These are phyloP conservation scores for Xylariaceae sp. DNA, from an alignment of 2,329 filamentous ascomycete genomes.

Conservation along the genomic window DNA sequence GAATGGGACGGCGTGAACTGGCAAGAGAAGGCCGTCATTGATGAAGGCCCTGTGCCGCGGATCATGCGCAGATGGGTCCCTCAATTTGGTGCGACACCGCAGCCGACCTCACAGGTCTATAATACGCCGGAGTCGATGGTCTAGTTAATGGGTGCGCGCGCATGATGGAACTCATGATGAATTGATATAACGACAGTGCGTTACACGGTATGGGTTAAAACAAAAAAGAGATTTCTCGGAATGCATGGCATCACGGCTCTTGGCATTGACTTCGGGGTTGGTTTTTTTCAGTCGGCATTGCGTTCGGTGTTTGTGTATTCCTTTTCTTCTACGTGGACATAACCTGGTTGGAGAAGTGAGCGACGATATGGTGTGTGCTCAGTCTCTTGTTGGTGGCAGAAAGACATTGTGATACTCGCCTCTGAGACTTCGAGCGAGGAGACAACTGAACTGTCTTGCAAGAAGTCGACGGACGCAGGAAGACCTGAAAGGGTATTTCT, in stretches of 20 bases:
- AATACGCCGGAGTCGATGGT: slow-evolving; percentile 28
- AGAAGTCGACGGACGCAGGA: too few species aligned
- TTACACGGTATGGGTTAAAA: slow-evolving; percentile 15
- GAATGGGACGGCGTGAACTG: slow-evolving; percentile 48
- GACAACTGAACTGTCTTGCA: too few species aligned
- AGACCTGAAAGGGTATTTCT: too few species aligned
- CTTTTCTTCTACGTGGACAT: slow-evolving; percentile 23
- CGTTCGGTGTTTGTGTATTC: slow-evolving; percentile 31
- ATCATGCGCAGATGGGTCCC: slow-evolving; percentile 45
- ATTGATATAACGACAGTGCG: slow-evolving; percentile 20
- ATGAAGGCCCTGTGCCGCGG: slow-evolving; percentile 35
- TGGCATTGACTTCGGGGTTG: slow-evolving; percentile 22
- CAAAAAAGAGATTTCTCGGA: slow-evolving; percentile 19
- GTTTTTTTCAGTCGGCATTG: slow-evolving; percentile 30
- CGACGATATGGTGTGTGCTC: too few species aligned
- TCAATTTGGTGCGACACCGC: slow-evolving; percentile 24
- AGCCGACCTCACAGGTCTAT: slow-evolving; percentile 16
- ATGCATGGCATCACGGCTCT: slow-evolving; percentile 25
- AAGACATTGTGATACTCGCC: too few species aligned
- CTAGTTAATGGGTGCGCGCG: slow-evolving; percentile 20
- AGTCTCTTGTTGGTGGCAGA: neutral
- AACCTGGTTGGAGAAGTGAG: slow-evolving; percentile 3
- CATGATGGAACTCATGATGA: slow-evolving; percentile 21
- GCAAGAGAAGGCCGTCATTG: slow-evolving; percentile 41
- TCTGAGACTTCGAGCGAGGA: too few species aligned